These are phyloP conservation scores for Colletotrichum phormii DNA, from an alignment of 2,329 filamentous ascomycete species.

Conservation along the genomic window DNA sequence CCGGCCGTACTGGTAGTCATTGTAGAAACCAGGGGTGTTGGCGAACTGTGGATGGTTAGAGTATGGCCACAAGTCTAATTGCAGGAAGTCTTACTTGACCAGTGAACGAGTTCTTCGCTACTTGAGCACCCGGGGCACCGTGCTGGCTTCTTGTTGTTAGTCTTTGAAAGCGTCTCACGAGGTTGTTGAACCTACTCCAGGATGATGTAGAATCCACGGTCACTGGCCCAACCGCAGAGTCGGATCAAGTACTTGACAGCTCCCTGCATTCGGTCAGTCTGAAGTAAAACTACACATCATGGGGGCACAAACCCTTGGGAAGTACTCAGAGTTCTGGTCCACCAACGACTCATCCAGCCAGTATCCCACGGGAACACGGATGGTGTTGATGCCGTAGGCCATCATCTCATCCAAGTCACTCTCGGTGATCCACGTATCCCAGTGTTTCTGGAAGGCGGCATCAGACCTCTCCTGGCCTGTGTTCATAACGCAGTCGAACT, in stretches of 20 bases:
- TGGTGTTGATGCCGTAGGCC: conserved; percentile 62
- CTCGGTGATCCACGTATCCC: conserved; percentile 61
- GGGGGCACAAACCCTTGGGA: conserved; percentile 48
- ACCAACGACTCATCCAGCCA: conserved; percentile 65
- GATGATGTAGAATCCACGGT: conserved; percentile 64
- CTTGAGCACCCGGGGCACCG: conserved; percentile 62
- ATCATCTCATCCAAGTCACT: conserved; percentile 61
- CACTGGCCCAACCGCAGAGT: conserved; percentile 59
- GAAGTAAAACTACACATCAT: rapidly evolving
- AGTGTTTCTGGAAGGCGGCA: conserved; percentile 60
- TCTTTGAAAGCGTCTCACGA: neutral
- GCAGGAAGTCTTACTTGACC: conserved; percentile 47
- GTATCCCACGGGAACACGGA: conserved; percentile 66
- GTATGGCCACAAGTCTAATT: neutral
- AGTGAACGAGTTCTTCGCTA: conserved; percentile 58
- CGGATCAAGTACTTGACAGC: conserved; percentile 58
- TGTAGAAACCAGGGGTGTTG: conserved; percentile 63
- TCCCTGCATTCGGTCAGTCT: conserved; percentile 44
- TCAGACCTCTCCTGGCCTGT: conserved; percentile 60
- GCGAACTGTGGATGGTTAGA: conserved; percentile 35
- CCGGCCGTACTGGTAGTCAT: conserved; percentile 66
- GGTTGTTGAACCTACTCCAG: conserved; percentile 48
- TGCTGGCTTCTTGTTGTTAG: conserved; percentile 49
- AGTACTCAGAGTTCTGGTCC: conserved; percentile 58
- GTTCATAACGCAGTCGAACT: conserved; percentile 65